These are phyloP conservation scores for Rutstroemia sp. DNA, from an alignment of 2,329 filamentous ascomycete genomes.

Conservation along the genomic window DNA sequence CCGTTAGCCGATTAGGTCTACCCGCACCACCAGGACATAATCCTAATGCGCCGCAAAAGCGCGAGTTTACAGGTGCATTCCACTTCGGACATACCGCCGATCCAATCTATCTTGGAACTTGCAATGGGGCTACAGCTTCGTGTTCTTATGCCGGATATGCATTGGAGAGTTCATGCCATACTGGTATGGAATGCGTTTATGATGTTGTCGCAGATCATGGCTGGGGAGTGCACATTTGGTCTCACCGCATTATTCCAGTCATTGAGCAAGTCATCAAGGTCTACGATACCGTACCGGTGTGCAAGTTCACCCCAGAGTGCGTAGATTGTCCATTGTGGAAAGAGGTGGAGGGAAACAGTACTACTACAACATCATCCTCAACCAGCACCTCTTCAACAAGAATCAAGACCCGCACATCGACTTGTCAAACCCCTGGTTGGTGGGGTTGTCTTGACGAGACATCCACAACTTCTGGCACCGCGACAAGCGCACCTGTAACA, in stretches of 20 bases:
- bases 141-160: slow-evolving; percentile 93
- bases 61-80: slow-evolving; percentile 68
- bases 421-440: slow-evolving; percentile 89
- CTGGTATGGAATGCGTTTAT: slow-evolving; percentile 80
- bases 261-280: slow-evolving; percentile 80
- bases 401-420: slow-evolving; percentile 68
- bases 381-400: slow-evolving; percentile 42
- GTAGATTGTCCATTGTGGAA: slow-evolving; percentile 92
- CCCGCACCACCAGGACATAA: slow-evolving; percentile 76
- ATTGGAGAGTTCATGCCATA: slow-evolving; percentile 87
- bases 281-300: slow-evolving; percentile 75
- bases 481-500: slow-evolving; percentile 15
- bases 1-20: slow-evolving; percentile 76
- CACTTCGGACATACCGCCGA: slow-evolving; percentile 97
- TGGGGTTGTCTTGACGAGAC: slow-evolving; percentile 44
- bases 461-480: slow-evolving; percentile 21
- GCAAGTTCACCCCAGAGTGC: slow-evolving; percentile 69
- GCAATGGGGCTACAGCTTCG: slow-evolving; percentile 80
- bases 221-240: slow-evolving; percentile 85
- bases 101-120: slow-evolving; percentile 88
- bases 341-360: slow-evolving; percentile 66
- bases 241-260: slow-evolving; percentile 82
- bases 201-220: slow-evolving; percentile 88
- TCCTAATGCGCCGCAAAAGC: slow-evolving; percentile 61
- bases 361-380: slow-evolving; percentile 57